Evolutionary conservation across 768 basidiomycete species (phyloP), one percentile per base, ranked within the genome.

Genomic region (Hemileccinum impolitum): DNA sequence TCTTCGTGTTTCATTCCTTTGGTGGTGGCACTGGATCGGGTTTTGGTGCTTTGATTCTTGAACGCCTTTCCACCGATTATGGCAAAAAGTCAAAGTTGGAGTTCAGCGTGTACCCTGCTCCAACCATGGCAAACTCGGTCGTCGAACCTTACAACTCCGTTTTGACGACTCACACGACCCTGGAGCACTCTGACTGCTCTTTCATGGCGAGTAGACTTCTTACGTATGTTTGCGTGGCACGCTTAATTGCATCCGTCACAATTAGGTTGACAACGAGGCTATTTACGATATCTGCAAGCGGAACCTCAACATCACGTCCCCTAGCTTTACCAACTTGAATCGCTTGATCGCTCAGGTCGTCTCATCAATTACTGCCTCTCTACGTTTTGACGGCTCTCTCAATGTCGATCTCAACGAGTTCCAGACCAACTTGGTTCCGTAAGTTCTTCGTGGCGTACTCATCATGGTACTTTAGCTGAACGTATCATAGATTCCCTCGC

Each of bases 1-100:
- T 98, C 80, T 98, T 98, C 68, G 93, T 96, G 60, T 98, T 98
- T 85, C 95, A 97, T 78, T 99, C 95, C 42, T 98, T 99, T 70
- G 95, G 95, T 70, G 95, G 95, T 65, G 95, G 95, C 72, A 98
- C 95, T 55, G 95, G 95, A 54, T 99, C 95, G 50, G 95, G 95
- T 57, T 95, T 99, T 67, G 95, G 95, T 62, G 94, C 95, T 44
- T 82, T 98, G 58, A 81, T 98, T 45, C 84, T 99, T 51, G 95
- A 98, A 74, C 85, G 90, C 57, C 84, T 99, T 45, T 94, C 94
- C 15, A 88, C 87, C 50, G 95, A 99, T 70, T 99, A 96, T 60
- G 95, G 95, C 68, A 99, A 97, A 75, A 99, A 97, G 75, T 94
- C 90, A 48, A 97, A 97, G 78, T 82, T 97, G 55, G 94, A 99